These are phyloP conservation scores for Torrubiella hemipterigena DNA, from an alignment of 2,329 filamentous ascomycete genomes.

Conservation along the genomic window DNA sequence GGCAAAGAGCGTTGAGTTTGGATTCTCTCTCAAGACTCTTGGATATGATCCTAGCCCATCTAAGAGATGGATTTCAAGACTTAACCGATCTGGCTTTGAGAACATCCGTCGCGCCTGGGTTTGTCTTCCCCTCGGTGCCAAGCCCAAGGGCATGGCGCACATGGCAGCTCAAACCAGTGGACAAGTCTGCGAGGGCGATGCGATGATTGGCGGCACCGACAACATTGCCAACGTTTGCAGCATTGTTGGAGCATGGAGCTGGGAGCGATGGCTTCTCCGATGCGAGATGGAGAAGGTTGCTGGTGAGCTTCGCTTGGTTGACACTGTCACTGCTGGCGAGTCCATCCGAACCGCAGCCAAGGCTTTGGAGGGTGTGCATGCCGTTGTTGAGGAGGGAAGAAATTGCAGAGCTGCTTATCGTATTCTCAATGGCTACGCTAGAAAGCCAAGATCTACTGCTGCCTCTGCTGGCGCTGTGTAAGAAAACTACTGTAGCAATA, in stretches of 20 bases:
- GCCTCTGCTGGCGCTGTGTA: too few species aligned
- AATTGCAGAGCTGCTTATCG: conserved; percentile 46
- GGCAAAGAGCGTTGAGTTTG: conserved; percentile 82
- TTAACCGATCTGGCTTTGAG: conserved; percentile 66
- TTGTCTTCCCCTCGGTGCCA: conserved; percentile 68
- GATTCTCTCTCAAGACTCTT: conserved; percentile 75
- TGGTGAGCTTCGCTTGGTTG: conserved; percentile 48
- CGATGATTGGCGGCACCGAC: conserved; percentile 54
- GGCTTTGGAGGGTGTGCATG: conserved; percentile 47
- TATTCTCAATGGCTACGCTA: conserved; percentile 50
- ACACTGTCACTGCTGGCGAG: conserved; percentile 37
- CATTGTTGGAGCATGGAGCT: conserved; percentile 75
- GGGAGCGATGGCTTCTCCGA: conserved; percentile 93
- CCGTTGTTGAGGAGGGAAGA: conserved; percentile 52
- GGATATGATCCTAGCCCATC: conserved; percentile 83
- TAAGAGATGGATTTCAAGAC: conserved; percentile 64
- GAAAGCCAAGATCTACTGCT: conserved; percentile 46
- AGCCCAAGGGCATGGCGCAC: conserved; percentile 19
- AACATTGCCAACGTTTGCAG: conserved; percentile 66
- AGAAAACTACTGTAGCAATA: too few species aligned
- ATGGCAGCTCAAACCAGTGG: conserved; percentile 26
- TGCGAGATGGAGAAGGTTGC: conserved; percentile 70
- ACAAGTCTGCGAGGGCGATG: conserved; percentile 43
- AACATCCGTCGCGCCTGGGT: conserved; percentile 78
- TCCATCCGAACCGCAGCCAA: conserved; percentile 44